phyloP scores from a whole-genome alignment of 139 green algal genomes.

The Tetraselmis chui region DNA sequence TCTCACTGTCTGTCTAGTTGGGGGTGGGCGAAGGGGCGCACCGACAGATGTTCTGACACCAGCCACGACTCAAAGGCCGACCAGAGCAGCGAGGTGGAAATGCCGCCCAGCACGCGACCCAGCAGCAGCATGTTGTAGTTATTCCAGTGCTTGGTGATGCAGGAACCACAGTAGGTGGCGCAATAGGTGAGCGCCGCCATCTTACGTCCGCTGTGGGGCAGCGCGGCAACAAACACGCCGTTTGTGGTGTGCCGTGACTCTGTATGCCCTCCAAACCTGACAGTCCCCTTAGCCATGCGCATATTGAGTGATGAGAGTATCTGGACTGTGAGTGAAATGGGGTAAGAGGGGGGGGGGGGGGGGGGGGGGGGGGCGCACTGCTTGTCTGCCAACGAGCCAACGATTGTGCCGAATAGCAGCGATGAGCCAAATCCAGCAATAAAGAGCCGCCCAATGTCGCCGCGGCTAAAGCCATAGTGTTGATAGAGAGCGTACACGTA shows the following conservation, averaged over 20 bases:
- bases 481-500: conserved; percentile 98
- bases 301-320: no score
- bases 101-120: conserved; percentile 88
- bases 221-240: no score
- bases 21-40: conserved; percentile 3
- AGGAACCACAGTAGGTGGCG: conserved; percentile 75
- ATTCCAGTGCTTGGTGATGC: conserved; percentile 92
- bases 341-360: no score
- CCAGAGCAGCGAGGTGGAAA: conserved; percentile 96
- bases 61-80: conserved; percentile 95
- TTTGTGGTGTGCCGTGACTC: no score
- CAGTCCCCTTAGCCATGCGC: no score
- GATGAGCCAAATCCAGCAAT: conserved; percentile 95
- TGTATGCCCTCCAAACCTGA: no score
- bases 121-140: conserved; percentile 84
- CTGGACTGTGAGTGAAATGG: no score
- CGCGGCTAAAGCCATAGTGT: conserved; percentile 80
- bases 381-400: conserved; percentile 87
- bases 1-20: no score
- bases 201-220: conserved; percentile 75
- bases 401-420: conserved; percentile 94
- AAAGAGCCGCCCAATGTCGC: conserved; percentile 92
- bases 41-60: conserved; percentile 85
- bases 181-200: conserved; percentile 82
- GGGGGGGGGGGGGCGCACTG: conserved; percentile 35